Evolutionary conservation across 2,329 filamentous ascomycete species (phyloP), one percentile per base, ranked within the genome.

Genomic region (Aspergillus neoniger): DNA sequence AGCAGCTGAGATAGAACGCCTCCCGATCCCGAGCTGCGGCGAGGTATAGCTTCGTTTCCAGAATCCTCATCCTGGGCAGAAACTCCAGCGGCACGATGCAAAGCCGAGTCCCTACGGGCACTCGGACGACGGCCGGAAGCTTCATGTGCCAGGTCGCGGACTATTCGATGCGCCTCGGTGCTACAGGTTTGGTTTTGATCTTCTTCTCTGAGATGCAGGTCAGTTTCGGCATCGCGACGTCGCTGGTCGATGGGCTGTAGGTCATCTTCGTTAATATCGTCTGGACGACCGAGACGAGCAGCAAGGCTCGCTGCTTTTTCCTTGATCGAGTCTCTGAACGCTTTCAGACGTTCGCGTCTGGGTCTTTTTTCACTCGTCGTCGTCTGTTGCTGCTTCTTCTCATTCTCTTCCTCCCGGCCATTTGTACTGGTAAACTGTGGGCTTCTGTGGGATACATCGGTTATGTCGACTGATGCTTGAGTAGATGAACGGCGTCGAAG

Each of bases 161-260:
- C 19, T n/a, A 55, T 55, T 14, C 53, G 53, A 32, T 55, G 53
- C 15, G 53, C 53, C 10, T 55, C 53, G 23, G 53, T 44, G 6
- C 53, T 55, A 25, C 53, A 47, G 4, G 39, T 55, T 15, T 55
- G 39, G 30, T 55, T 25, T 5, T 25, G 28, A 12, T 36, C 15
- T 9, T 55, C 53, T 32, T 30, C 39, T 6, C 43, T 41, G 17
- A 23, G 9, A 23, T 47, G 12, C 3, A 47, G 28, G 2, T 47
- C 39, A 17, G 5, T 9, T 19, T 55, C 53, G 12, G 53, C 36
- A 15, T 28, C 32, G 17, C 39, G 53, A 17, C 53, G 53, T 7
- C 53, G 53, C 17, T 55, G 30, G 39, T 55, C 53, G 25, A 55
- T 55, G 17, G 53, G 53, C 7, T 55, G 53, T 17, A 55, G n/a